Percentiles rank a stretch among this genome's conserved stretches.
phyloP scores from a whole-genome alignment of 176 grass and related monocot genomes.

The Rhipidocladum racemiflorum region DNA sequence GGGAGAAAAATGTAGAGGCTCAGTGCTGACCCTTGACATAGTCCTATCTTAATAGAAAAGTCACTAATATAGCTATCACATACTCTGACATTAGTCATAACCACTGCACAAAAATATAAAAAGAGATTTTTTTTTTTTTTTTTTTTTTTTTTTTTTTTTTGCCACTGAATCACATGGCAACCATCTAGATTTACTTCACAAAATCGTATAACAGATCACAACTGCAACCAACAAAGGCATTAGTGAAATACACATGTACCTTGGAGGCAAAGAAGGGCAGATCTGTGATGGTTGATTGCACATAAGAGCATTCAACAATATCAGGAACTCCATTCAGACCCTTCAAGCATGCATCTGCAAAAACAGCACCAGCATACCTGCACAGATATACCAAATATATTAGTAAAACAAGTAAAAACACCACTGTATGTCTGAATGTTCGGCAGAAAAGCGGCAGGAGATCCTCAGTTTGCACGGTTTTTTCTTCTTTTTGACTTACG shows the following conservation, averaged over 20 bases:
- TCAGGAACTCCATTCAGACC: conserved; percentile 91
- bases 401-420: background rate
- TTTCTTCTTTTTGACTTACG: conserved; percentile 54
- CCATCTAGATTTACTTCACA: conserved; percentile 10
- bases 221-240: background rate
- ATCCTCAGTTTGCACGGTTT: background rate
- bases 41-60: no score
- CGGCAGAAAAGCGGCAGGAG: background rate
- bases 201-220: background rate
- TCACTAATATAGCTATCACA: no score
- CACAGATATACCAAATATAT: background rate
- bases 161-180: background rate
- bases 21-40: no score
- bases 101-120: background rate
- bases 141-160: no score
- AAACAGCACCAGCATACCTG: conserved; percentile 95
- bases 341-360: conserved; percentile 98
- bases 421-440: background rate
- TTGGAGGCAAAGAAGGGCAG: conserved; percentile 98
- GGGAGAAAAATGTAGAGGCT: no score
- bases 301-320: conserved; percentile 85
- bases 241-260: conserved; percentile 35
- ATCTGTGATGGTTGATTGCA: conserved; percentile 86
- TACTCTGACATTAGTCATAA: no score
- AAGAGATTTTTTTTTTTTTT: no score